Conservation (phyloP, 2,329 filamentous ascomycete species). For the Penicillium capsulatum region DNA sequence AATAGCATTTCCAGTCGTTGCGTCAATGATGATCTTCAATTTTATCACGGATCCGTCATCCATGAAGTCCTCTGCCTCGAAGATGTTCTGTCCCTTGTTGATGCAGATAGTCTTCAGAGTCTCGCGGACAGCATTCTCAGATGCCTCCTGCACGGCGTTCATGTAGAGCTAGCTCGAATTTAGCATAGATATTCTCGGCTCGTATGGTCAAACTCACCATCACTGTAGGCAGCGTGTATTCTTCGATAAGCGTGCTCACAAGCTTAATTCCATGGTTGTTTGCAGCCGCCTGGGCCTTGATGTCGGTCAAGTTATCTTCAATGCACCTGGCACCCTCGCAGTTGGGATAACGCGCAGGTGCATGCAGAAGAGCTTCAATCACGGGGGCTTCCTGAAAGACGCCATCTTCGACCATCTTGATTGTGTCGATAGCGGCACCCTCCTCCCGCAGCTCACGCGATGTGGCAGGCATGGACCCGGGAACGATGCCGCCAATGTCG, state of each 20-base stretch:
- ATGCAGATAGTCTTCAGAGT: too few species aligned
- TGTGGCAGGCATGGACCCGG: slow-evolving; percentile 71
- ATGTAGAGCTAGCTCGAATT: too few species aligned
- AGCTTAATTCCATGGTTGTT: slow-evolving; percentile 77
- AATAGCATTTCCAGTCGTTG: slow-evolving; percentile 61
- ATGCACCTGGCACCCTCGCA: slow-evolving; percentile 73
- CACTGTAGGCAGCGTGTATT: too few species aligned
- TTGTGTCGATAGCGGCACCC: slow-evolving; percentile 60
- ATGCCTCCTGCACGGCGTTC: too few species aligned
- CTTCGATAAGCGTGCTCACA: slow-evolving; percentile 65
- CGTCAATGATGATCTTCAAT: slow-evolving; percentile 67
- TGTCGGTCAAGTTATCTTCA: slow-evolving; percentile 73
- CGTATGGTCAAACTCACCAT: too few species aligned
- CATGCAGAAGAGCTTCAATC: slow-evolving; percentile 61
- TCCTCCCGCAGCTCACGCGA: slow-evolving; percentile 63
- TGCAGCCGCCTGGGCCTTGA: slow-evolving; percentile 76
- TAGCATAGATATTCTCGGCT: too few species aligned
- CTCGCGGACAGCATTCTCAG: slow-evolving; percentile 62
- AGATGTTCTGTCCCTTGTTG: too few species aligned
- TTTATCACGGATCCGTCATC: slow-evolving; percentile 74
- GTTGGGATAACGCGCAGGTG: slow-evolving; percentile 66
- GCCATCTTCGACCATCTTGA: slow-evolving; percentile 42
- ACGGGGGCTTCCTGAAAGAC: slow-evolving; percentile 69
- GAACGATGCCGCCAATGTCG: slow-evolving; percentile 69
- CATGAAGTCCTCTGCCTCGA: too few species aligned